Evolutionary conservation across 73 alveolate species (phyloP), one percentile per base, ranked within the genome.

Genomic region (Symbiodinium pilosum): DNA sequence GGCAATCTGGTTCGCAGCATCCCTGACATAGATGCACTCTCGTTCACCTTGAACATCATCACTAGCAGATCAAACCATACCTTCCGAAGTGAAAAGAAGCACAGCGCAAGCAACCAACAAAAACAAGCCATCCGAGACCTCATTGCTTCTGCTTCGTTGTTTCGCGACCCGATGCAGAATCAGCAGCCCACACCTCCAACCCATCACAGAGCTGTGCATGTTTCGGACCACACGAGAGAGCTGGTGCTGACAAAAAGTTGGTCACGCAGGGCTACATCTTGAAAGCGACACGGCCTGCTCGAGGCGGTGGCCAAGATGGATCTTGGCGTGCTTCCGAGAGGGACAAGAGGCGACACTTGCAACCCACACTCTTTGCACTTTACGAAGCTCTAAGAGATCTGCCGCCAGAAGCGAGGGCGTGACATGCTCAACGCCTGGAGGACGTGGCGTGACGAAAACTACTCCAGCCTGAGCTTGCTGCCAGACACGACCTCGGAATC

Each of bases 361-460:
- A 14, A n/a, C n/a, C n/a, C n/a, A n/a, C n/a, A n/a, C n/a, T n/a
- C n/a, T n/a, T n/a, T n/a, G n/a, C n/a, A n/a, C n/a, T n/a, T n/a
- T n/a, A n/a, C 14, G 59, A 64, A 64, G 81, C 81, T 26, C 3
- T 38, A 64, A 4, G 81, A 64, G 4, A 18, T 14, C 12, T 24
- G 26, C 32, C 5, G 30, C 73, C 28, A 0, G 0, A 51, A 51
- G 21, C 28, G 12, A 51, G 68, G 12, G 26, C 32, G 20, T 7
- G 73, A 3, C 34, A 54, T 24, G 1, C 32, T n/a, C 2, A 8
- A 11, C 24, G 73, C 34, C 21, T 4, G 41, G 38, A 88, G 95
- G 95, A 88, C 95, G 34, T 88, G 95, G 95, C 95, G 95, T 18
- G 95, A 88, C 30, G 95, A 75, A 68, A 88, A 88, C 86, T 81